Evolutionary conservation across 352 stramenopile genomes (phyloP).

Genomic region (Pilasporangium apinafurcum): DNA sequence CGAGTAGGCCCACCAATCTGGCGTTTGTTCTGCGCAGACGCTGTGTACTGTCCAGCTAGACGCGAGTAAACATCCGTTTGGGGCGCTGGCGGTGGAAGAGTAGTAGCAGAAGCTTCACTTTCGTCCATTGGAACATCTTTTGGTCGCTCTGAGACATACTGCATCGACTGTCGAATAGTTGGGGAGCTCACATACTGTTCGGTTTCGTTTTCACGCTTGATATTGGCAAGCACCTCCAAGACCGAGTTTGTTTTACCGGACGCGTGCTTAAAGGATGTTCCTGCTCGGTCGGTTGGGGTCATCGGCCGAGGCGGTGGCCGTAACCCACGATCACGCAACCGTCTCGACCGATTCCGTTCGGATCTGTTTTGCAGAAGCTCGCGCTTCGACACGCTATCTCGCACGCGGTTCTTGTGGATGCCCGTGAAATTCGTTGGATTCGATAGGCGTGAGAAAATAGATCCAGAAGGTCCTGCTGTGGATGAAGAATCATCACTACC

Average conservation of each 20-base stretch:
- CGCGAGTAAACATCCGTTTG: constrained; percentile 76
- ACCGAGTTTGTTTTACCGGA: constrained; percentile 59
- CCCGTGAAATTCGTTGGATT: constrained; percentile 87
- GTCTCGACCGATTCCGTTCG: constrained; percentile 65
- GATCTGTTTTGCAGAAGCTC: constrained; percentile 71
- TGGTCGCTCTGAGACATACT: constrained; percentile 22
- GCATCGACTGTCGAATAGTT: constrained; percentile 33
- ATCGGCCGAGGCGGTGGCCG: constrained; percentile 19
- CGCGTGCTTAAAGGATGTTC: constrained; percentile 39
- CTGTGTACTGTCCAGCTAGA: constrained; percentile 75
- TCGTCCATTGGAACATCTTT: constrained; percentile 6
- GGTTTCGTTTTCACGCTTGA: constrained; percentile 76
- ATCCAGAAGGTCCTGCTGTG: constrained; percentile 22
- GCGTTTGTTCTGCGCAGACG: constrained; percentile 76
- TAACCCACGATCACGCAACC: constrained; percentile 54
- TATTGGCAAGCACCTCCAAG: constrained; percentile 76
- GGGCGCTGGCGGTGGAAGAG: constrained; percentile 43
- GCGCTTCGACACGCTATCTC: constrained; percentile 74
- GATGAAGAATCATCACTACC: constrained; percentile 63
- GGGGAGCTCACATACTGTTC: constrained; percentile 39
- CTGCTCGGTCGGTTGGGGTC: constrained; percentile 50
- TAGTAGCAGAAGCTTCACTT: constrained; percentile 3
- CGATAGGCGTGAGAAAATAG: constrained; percentile 81
- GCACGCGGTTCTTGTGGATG: constrained; percentile 83
- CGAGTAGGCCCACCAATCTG: constrained; percentile 29